Base-by-base conservation (phyloP, 805 yeast species). In the Huiozyma sinensis region DNA sequence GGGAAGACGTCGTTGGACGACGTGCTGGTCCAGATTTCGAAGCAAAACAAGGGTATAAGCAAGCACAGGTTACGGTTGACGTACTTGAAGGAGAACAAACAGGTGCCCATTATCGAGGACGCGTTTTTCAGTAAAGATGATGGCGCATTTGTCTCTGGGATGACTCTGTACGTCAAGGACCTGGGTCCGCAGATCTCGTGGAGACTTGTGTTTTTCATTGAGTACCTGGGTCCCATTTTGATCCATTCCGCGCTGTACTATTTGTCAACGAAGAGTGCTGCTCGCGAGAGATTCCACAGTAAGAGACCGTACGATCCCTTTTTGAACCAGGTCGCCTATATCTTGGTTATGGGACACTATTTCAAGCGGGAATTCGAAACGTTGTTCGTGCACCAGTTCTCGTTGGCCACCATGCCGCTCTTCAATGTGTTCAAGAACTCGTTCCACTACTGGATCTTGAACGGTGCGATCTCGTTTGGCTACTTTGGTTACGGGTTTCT, bases 171-270 rank as follows among this genome's bases (percentile, higher is more conserved):
- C 50, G 83, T 83, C 44, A 89, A 90, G 62, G 98, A 90, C 58
- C 69, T 90, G 48, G 98, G 98, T 17, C 88, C 89, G 0, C 98
- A 92, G 65, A 77, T 92, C 46, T 79, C 81, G 5, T 92, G 97
- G 96, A 76, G 83, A 65, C 74, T 87, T 3, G 97, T 90, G n/a
- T 92, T 80, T 58, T 54, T 86, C 42, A 68, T 86, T 50, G 98
- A 92, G 66, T 92, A 92, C 61, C 53, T 84, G 12, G 97, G 97
- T 3, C 98, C 98, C 7, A 68, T 92, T 45, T 39, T 89, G 36
- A 72, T 90, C 55, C 96, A 89, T 62, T 75, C 86, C 1, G 44
- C 86, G 12, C 67, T 83, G 44, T 90, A 77, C 60, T 71, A 63
- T 44, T 60, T 65, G 39, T 56, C 65, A 7, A 41, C 38, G 4